Evolutionary conservation across 1,284 basidiomycete genomes (phyloP).

Genomic region (Anthracocystis panici-leucophaei): DNA sequence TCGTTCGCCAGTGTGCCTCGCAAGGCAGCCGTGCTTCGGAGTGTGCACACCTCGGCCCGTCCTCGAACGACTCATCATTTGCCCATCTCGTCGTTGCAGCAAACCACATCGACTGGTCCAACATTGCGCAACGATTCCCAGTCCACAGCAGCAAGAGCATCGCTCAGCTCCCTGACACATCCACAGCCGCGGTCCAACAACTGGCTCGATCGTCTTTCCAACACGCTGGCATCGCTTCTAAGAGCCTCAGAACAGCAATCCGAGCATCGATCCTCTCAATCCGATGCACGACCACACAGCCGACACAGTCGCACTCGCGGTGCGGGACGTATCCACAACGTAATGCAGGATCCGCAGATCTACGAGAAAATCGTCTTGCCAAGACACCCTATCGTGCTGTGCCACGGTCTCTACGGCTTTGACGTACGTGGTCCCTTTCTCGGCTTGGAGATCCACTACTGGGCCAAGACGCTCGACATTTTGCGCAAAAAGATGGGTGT

Average conservation of each 20-base stretch:
- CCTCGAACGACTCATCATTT: constrained; percentile 11
- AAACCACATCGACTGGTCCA: background rate
- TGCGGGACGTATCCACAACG: constrained; percentile 41
- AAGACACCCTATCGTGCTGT: constrained; percentile 89
- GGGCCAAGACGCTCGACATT: constrained; percentile 87
- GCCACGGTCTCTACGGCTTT: constrained; percentile 91
- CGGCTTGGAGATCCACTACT: constrained; percentile 84
- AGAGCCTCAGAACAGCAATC: constrained; percentile 33
- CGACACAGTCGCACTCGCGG: constrained; percentile 23
- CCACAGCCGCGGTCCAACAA: constrained; percentile 24
- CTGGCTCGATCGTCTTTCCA: constrained; percentile 41
- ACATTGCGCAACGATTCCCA: background rate
- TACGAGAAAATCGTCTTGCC: constrained; percentile 78
- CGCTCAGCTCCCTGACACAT: constrained; percentile 37
- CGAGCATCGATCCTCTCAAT: constrained; percentile 11
- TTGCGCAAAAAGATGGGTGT: constrained; percentile 86
- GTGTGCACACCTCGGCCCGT: constrained; percentile 32
- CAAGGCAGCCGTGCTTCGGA: constrained; percentile 28
- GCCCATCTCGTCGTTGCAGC: constrained; percentile 6
- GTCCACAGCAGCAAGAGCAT: constrained; percentile 11
- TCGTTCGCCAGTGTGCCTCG: constrained; percentile 12
- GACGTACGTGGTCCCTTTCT: constrained; percentile 85
- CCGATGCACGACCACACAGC: constrained; percentile 8
- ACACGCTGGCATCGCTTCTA: constrained; percentile 28
- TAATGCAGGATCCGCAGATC: constrained; percentile 56